Percentiles rank a stretch among this genome's conserved stretches.
Evolutionary conservation across 306 rosid genomes (phyloP).

Genomic region (Sesbania bispinosa): DNA sequence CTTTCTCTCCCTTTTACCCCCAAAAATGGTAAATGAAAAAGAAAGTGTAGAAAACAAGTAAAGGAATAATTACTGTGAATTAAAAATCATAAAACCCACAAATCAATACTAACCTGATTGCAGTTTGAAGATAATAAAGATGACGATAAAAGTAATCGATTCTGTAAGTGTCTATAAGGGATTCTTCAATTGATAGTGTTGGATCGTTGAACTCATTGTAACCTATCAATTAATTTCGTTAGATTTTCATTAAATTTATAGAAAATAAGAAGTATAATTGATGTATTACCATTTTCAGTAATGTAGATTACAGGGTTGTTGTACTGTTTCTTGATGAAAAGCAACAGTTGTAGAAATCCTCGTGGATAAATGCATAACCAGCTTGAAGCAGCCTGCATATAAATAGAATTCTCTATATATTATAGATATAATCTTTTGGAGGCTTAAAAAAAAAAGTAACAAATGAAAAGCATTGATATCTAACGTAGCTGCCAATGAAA

Average conservation of each 20-base stretch:
- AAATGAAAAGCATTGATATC: neutral
- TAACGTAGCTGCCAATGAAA: constrained; percentile 1
- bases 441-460: too few species aligned
- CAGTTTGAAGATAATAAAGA: constrained; percentile 31
- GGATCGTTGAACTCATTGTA: constrained; percentile 36
- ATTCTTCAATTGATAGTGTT: constrained; percentile 31
- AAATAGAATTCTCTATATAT: too few species aligned
- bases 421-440: too few species aligned
- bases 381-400: constrained; percentile 31
- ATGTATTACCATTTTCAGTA: constrained; percentile 40
- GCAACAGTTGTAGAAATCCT: constrained; percentile 32
- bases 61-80: neutral
- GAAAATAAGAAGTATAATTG: neutral
- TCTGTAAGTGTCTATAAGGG: constrained; percentile 36
- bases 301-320: constrained; percentile 39
- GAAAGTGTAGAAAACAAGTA: too few species aligned
- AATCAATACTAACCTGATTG: constrained; percentile 47
- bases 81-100: neutral
- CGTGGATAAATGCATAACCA: constrained; percentile 41
- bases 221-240: constrained; percentile 24
- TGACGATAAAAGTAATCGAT: constrained; percentile 35
- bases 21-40: too few species aligned
- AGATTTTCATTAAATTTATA: neutral
- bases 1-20: too few species aligned
- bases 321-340: constrained; percentile 32